These are phyloP conservation scores for Pleodorina starrii DNA, from an alignment of 139 green algal species.

Conservation along the genomic window DNA sequence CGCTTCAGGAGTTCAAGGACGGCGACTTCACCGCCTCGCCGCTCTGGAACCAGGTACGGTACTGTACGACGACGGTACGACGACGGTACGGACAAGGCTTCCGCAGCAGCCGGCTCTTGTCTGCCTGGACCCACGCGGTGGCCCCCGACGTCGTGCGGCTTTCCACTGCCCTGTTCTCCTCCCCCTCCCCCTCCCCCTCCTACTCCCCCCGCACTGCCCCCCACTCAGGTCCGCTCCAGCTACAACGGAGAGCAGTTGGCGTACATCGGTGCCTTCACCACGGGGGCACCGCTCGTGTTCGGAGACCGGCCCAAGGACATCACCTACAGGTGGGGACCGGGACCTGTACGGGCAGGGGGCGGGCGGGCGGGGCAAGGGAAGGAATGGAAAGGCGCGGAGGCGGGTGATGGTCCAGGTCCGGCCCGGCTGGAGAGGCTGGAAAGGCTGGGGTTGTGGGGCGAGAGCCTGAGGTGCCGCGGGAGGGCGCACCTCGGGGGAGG, in stretches of 20 bases:
- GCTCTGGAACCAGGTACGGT: constrained; percentile 51
- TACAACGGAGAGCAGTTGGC: constrained; percentile 84
- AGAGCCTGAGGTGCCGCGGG: too few relatives aligned
- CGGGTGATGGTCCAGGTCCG: too few relatives aligned
- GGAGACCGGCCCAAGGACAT: constrained; percentile 85
- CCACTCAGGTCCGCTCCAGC: constrained; percentile 25
- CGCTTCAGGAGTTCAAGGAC: constrained; percentile 20
- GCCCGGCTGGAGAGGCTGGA: too few relatives aligned
- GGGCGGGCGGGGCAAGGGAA: not conserved
- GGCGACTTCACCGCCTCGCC: constrained; percentile 43
- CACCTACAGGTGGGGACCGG: constrained; percentile 71
- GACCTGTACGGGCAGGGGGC: not conserved
- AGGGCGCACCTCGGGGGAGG: too few relatives aligned
- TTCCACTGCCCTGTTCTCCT: too few relatives aligned
- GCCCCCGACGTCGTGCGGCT: too few relatives aligned
- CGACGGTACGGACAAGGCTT: too few relatives aligned
- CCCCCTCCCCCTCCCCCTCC: not conserved
- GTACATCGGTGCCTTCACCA: constrained; percentile 81
- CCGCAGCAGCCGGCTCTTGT: too few relatives aligned
- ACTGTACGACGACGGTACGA: too few relatives aligned
- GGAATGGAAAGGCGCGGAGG: not conserved
- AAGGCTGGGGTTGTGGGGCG: too few relatives aligned
- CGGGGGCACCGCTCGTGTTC: constrained; percentile 74
- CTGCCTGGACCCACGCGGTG: too few relatives aligned
- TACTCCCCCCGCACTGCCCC: not conserved